A percentile compares a stretch with the other conserved stretches of the same genome.
Conservation (phyloP, 2,329 filamentous ascomycete genomes). For the Colletotrichum siamense region DNA sequence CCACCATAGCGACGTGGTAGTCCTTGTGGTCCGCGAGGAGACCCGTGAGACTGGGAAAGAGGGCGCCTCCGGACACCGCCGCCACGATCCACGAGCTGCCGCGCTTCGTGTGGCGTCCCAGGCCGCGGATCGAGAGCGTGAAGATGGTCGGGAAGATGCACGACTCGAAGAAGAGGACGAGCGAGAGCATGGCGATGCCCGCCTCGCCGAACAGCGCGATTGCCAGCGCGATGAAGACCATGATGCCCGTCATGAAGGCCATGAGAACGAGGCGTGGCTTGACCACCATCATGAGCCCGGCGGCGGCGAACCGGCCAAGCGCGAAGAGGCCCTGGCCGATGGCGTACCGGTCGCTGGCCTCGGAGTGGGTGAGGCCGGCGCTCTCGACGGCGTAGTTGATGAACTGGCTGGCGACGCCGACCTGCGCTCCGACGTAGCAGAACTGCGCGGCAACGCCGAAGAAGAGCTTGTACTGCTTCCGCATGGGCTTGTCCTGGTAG, state of each 20-base stretch:
- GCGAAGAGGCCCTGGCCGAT: slow-evolving; percentile 66
- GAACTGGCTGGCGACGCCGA: slow-evolving; percentile 59
- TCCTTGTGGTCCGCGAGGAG: slow-evolving; percentile 3
- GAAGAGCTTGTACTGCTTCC: slow-evolving; percentile 66
- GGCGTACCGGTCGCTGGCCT: slow-evolving; percentile 55
- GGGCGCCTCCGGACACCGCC: neutral
- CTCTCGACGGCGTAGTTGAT: slow-evolving; percentile 51
- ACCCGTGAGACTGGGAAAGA: slow-evolving; percentile 4
- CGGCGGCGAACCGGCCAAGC: slow-evolving; percentile 63
- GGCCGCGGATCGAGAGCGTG: slow-evolving; percentile 57
- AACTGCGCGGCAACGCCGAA: slow-evolving; percentile 66
- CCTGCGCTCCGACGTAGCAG: slow-evolving; percentile 67
- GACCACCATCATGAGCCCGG: slow-evolving; percentile 59
- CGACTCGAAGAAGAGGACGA: slow-evolving; percentile 62
- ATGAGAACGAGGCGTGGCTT: slow-evolving; percentile 62
- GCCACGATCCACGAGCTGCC: slow-evolving; percentile 43
- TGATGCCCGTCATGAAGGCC: slow-evolving; percentile 54
- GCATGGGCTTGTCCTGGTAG: slow-evolving; percentile 44
- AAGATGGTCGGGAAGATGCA: slow-evolving; percentile 67
- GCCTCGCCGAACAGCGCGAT: slow-evolving; percentile 57
- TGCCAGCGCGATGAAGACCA: slow-evolving; percentile 59
- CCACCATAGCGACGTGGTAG: slow-evolving; percentile 61
- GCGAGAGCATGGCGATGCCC: slow-evolving; percentile 59
- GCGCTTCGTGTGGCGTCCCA: slow-evolving; percentile 61
- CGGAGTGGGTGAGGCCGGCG: slow-evolving; percentile 32